Evolutionary conservation across 441 rosid species (phyloP), one percentile per base, ranked within the genome.

Genomic region (Melianthus villosus): DNA sequence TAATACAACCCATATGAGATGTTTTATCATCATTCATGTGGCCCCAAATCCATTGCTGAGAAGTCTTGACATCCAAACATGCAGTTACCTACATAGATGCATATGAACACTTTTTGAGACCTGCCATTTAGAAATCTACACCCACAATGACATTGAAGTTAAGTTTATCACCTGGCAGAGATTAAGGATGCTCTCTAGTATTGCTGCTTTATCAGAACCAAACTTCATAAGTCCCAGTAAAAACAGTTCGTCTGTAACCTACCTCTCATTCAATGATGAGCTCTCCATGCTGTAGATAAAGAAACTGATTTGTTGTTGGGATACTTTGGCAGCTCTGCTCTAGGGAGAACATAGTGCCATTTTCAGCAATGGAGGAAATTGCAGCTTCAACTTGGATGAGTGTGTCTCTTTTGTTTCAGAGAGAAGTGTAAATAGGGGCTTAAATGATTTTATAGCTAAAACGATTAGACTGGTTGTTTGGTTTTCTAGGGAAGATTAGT

Each of bases 11-110:
- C 91, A 75, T 9, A 75, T 75, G 64, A 79, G 91, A 63, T 65
- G 67, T 59, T 75, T 73, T 54, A 25, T 73, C 66, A 60, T 49
- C 84, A 75, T 79, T 39, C 72, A 81, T 1, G 91, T 75, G 4
- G 91, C 77, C 9, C 84, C 91, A 12, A 79, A 75, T 32, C 91
- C 91, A 52, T 79, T 73, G 50, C 82, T 63, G 3, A 79, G 68
- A 13, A 79, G 73, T 46, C 91, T 84, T 0, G 91, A 79, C 75
- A 79, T 66, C 91, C 91, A 79, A 3, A 79, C 84, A 42, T 22
- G 91, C 84, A 0, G 84, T 71, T 63, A 73, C 91, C 84, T 79
- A 46, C 54, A 41, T 15, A 14, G n/a, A n/a, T n/a, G n/a, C 6
- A 15, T 7, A 2, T 25, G 20, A 31, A 16, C 11, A 11, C 2